phyloP scores from a whole-genome alignment of 768 basidiomycete genomes.

The Tricholoma bakamatsutake region DNA sequence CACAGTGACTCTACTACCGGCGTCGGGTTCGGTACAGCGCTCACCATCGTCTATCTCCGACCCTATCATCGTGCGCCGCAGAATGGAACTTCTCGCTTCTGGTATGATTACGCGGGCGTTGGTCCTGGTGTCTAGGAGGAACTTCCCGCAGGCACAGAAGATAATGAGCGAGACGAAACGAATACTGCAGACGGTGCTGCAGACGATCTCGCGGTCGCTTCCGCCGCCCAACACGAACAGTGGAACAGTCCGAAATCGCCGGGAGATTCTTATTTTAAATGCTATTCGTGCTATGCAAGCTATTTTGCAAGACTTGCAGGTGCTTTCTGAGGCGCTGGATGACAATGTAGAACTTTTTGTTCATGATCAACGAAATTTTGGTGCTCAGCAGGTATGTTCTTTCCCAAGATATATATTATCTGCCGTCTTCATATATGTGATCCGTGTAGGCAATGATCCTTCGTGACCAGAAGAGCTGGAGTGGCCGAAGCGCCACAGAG shows the following conservation, averaged over 20 bases:
- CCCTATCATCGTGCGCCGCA: constrained; percentile 83
- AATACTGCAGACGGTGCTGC: constrained; percentile 86
- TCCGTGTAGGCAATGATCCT: constrained; percentile 82
- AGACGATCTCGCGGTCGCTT: constrained; percentile 72
- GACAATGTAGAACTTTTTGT: constrained; percentile 91
- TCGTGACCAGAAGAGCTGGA: constrained; percentile 96
- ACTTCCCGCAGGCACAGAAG: constrained; percentile 85
- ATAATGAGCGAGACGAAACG: constrained; percentile 88
- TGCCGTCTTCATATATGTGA: background rate
- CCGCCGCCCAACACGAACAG: constrained; percentile 48
- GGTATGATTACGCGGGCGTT: constrained; percentile 97
- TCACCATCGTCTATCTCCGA: constrained; percentile 57
- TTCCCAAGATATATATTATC: background rate
- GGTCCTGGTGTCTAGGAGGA: constrained; percentile 87
- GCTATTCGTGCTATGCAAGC: constrained; percentile 80
- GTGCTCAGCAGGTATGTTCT: constrained; percentile 83
- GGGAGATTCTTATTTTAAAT: constrained; percentile 66
- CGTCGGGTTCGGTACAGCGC: constrained; percentile 29
- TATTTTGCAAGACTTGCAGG: constrained; percentile 82
- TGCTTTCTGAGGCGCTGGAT: constrained; percentile 80
- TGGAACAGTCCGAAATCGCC: constrained; percentile 61
- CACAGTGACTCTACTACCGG: constrained; percentile 84
- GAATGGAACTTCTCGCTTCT: constrained; percentile 94
- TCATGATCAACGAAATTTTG: constrained; percentile 90
- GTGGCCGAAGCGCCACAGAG: constrained; percentile 84